Evolutionary conservation across 2,329 filamentous ascomycete species (phyloP).

Genomic region (Emergomyces orientalis): DNA sequence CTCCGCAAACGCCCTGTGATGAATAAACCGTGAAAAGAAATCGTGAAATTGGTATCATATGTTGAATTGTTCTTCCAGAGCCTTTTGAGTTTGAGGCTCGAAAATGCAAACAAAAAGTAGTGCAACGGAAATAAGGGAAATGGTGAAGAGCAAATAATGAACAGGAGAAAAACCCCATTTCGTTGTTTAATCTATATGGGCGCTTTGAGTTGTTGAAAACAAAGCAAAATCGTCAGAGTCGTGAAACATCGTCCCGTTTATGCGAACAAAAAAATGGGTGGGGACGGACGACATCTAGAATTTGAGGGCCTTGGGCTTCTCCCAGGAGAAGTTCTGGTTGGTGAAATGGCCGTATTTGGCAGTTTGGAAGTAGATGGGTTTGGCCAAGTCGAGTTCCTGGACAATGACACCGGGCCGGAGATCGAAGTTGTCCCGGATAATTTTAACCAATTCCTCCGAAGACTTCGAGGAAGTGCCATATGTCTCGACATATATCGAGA

Average conservation of each 20-base stretch:
- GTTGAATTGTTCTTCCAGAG: slow-evolving; percentile 39
- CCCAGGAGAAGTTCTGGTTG: slow-evolving; percentile 96
- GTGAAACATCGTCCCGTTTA: slow-evolving; percentile 24
- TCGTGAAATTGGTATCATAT: slow-evolving; percentile 38
- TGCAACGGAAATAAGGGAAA: slow-evolving; percentile 1
- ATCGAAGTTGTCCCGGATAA: slow-evolving; percentile 95
- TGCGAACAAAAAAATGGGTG: slow-evolving; percentile 6
- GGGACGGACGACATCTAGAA: slow-evolving; percentile 52
- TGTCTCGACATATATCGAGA: slow-evolving; percentile 94
- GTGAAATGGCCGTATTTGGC: slow-evolving; percentile 99
- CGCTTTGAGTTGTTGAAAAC: slow-evolving; percentile 45
- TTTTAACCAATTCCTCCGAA: slow-evolving; percentile 87
- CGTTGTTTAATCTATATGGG: slow-evolving; percentile 21
- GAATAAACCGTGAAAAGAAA: slow-evolving; percentile 16
- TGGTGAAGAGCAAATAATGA: not conserved
- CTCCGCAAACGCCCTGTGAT: slow-evolving; percentile 34
- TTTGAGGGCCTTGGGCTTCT: slow-evolving; percentile 92
- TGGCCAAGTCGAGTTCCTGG: slow-evolving; percentile 86
- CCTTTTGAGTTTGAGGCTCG: slow-evolving; percentile 20
- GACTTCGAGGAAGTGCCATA: slow-evolving; percentile 89
- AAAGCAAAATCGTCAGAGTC: slow-evolving; percentile 40
- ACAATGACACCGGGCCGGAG: slow-evolving; percentile 97
- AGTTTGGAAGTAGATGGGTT: slow-evolving; percentile 96
- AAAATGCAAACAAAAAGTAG: slow-evolving; percentile 29
- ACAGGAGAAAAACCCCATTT: slow-evolving; percentile 19